Conservation (phyloP, 176 grass and related monocot species). For the Chloris gayana region DNA sequence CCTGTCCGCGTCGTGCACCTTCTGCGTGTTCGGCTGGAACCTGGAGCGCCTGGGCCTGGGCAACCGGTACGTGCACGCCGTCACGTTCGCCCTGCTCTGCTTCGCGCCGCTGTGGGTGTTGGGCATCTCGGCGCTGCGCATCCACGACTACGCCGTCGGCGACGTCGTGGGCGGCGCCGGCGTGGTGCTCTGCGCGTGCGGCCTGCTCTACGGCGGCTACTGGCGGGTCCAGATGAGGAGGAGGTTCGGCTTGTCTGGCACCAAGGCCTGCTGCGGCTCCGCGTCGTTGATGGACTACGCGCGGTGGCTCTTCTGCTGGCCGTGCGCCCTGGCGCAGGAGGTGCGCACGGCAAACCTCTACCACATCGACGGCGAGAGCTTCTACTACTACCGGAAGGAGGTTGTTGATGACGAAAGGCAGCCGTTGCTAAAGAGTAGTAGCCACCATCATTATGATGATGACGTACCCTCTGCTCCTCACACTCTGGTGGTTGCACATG, state of each 20-base stretch:
- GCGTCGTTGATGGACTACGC: background rate
- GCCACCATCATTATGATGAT: background rate
- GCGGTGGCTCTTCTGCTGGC: background rate
- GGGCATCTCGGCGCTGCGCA: conserved; percentile 68
- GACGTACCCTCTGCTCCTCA: too few species aligned
- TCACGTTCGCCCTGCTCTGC: conserved; percentile 70
- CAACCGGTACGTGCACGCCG: conserved; percentile 65
- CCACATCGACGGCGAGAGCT: too few species aligned
- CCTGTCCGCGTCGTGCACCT: conserved; percentile 67
- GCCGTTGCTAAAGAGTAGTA: too few species aligned
- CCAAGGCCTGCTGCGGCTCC: background rate
- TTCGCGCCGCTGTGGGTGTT: conserved; percentile 74
- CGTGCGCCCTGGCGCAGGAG: background rate
- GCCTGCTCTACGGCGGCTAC: conserved; percentile 72
- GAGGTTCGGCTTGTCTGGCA: conserved; percentile 48
- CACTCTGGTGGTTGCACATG: too few species aligned
- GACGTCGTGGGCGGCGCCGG: conserved; percentile 53
- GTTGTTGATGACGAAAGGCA: too few species aligned
- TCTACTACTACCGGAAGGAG: too few species aligned
- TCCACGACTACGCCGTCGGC: conserved; percentile 46
- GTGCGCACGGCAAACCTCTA: background rate
- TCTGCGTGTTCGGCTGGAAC: conserved; percentile 86
- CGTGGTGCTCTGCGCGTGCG: conserved; percentile 57
- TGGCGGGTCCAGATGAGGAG: conserved; percentile 83
- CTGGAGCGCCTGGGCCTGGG: conserved; percentile 72